Evolutionary conservation across 2,329 filamentous ascomycete genomes (phyloP), one percentile per base, ranked within the genome.

Genomic region (Whalleya microplaca): DNA sequence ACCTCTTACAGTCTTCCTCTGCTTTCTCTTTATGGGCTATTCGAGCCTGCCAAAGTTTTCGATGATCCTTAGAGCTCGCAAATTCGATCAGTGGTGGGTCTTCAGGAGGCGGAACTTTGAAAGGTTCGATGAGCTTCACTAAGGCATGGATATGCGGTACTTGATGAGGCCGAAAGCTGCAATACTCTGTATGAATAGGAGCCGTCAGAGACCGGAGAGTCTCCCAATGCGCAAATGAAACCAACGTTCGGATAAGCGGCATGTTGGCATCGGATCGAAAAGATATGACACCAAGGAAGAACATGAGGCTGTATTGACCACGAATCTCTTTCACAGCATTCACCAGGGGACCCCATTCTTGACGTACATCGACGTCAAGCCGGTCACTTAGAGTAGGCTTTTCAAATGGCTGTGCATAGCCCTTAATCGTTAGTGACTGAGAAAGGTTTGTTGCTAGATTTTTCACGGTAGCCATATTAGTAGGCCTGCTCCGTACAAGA

Each of bases 171-270:
- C 67, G 68, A 54, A 80, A 80, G 2, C 71, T 64, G 21, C 43
- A 47, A 56, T 74, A 78, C 4, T 65, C 65, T 45, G 67, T 68
- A 58, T 72, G 71, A 2, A 41, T 29, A 0, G 79, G 79, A 2
- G 76, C 66, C 1, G 63, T 5, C 0, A 81, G 52, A 1, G 12
- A 41, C 49, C 73, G 76, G 1, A 84, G 60, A 0, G 74, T 71
- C 0, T 72, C 60, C 16, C 78, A 63, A 0, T 78, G 61, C 0
- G 72, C 71, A 62, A 79, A 84, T 0, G 80, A 75, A 4, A 78
- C 68, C 1, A 86, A 62, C 2, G 55, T 62, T 10, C 63, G 64
- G 3, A 71, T 53, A 1, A 68, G 47, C 12, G 62, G 62, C 59
- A 68, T 64, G n/a, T 67, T 64, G 0, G 58, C 56, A 8, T 65